A percentile compares a stretch with the other conserved stretches of the same genome.
Evolutionary conservation across 345 rosid genomes (phyloP).

Genomic region (Brassica incana): DNA sequence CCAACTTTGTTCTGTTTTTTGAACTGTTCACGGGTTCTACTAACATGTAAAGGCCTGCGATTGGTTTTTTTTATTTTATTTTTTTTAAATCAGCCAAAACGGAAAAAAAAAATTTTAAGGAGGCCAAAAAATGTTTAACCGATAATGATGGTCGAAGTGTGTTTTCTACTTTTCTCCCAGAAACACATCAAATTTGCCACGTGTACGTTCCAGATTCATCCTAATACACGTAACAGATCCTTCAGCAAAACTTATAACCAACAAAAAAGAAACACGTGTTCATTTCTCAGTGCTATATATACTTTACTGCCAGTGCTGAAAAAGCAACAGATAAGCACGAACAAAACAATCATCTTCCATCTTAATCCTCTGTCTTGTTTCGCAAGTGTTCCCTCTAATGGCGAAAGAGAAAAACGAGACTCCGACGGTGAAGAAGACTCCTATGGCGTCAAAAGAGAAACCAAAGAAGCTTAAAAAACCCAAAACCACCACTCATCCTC

Average conservation of each 20-base stretch:
- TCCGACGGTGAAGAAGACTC: slow-evolving; percentile 35
- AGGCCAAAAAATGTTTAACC: no score
- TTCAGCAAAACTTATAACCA: neutral
- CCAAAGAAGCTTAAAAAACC: slow-evolving; percentile 48
- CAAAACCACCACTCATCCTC: slow-evolving; percentile 67
- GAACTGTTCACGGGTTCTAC: no score
- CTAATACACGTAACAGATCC: slow-evolving; percentile 50
- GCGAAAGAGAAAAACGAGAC: slow-evolving; percentile 41
- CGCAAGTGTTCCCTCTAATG: slow-evolving; percentile 24
- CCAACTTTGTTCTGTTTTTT: no score
- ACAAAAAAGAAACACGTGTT: neutral
- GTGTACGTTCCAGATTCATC: slow-evolving; percentile 48
- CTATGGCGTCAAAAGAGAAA: slow-evolving; percentile 42
- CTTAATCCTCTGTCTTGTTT: neutral
- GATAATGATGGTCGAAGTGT: neutral
- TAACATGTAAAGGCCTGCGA: no score
- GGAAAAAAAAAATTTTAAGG: no score
- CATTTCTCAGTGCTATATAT: slow-evolving; percentile 44
- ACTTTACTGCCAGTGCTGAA: neutral
- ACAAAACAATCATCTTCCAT: neutral
- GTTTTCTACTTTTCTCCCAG: slow-evolving; percentile 6
- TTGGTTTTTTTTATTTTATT: no score
- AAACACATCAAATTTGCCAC: slow-evolving; percentile 34
- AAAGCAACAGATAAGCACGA: neutral
- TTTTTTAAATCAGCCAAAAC: no score